Evolutionary conservation across 2,329 filamentous ascomycete genomes (phyloP).

Genomic region (Alternaria conjuncta): DNA sequence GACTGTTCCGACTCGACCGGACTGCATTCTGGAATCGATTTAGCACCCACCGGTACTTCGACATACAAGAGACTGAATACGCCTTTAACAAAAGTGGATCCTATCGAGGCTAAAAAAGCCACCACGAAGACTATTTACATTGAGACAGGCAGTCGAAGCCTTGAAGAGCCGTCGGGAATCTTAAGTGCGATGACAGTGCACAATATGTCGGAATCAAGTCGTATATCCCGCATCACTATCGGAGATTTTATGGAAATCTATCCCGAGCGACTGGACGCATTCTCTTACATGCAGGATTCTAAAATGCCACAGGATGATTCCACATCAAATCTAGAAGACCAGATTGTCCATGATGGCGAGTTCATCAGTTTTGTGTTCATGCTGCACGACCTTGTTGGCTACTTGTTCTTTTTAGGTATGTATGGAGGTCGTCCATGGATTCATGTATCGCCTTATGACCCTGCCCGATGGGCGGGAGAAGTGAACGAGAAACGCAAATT

Average conservation of each 20-base stretch:
- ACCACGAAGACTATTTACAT: neutral
- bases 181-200: neutral
- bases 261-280: neutral
- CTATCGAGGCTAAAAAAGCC: neutral
- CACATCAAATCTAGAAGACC: neutral
- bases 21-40: neutral
- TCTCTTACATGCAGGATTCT: too few relatives aligned
- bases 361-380: neutral
- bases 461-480: neutral
- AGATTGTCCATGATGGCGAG: neutral
- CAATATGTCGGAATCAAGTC: neutral
- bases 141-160: neutral
- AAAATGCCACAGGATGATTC: neutral
- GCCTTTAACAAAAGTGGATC: neutral
- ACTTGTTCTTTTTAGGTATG: neutral
- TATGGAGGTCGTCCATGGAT: neutral
- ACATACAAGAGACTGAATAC: neutral
- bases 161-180: neutral
- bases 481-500: neutral
- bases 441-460: neutral
- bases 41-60: neutral
- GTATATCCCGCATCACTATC: neutral
- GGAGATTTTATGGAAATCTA: neutral
- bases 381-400: fast-evolving
- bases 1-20: neutral